Evolutionary conservation across 176 grass and related monocot species (phyloP), one percentile per base, ranked within the genome.

Genomic region (Zoysia pacifica): DNA sequence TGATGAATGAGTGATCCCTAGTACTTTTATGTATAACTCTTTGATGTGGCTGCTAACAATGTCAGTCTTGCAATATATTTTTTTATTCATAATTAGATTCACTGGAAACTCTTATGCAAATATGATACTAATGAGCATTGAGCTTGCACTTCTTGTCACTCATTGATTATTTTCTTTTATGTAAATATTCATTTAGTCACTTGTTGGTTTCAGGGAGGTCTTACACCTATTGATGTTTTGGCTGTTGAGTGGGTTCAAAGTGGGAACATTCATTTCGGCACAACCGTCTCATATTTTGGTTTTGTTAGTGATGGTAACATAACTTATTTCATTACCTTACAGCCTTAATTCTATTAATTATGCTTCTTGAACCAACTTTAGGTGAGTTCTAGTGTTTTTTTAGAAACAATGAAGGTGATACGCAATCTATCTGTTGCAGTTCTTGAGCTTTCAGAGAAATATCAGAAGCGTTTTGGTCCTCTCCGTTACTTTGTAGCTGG

Each of bases 271-370:
- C 92, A 98, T 85, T 98, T 89, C 89, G 95, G 95, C 70, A 91
- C 95, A 79, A 99, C 97, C 0, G 93, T 99, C 36, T 91, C 97
- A 28, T 99, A 99, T 79, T 99, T 99, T 84, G 97, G 97, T 82
- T 99, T 99, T 82, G 76, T 99, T 62, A 95, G 93, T 42, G 97
- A 99, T 88, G 97, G 97, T 99, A 99, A 92, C 20, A 82, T 54
- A 89, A 62, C 62, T 74, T 61, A 78, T 14, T 73, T 55, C 11
- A 44, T 79, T 85, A 43, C 20, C 1, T 60, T 77, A 35, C 43
- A 6, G 2, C 80, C 15, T 76, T 79, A 14, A 47, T 74, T 74
- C 56, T 75, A n/a, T 52, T 54, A 12, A 79, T 80, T 84, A 56
- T 60, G 70, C 11, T 74, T 79, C 72, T 88, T 69, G 43, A 70